Conservation (phyloP, 306 rosid species). For the Vigna unguiculata region DNA sequence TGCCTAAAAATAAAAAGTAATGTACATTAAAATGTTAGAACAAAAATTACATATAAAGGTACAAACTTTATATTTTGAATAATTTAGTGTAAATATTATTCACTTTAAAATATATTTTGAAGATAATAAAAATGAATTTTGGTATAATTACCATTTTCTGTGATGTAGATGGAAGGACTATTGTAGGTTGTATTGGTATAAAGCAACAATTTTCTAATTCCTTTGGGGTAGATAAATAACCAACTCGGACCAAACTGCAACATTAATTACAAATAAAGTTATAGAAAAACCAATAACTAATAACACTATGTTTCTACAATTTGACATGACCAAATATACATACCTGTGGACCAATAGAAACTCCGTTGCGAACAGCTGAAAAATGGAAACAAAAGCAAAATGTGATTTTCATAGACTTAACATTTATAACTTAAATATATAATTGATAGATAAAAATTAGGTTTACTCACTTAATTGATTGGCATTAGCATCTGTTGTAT, state of each 20-base stretch:
- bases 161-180: constrained; percentile 61
- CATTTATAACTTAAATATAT: neutral
- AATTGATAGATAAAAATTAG: neutral
- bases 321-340: neutral
- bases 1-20: constrained; percentile 42
- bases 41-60: neutral
- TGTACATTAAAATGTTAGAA: neutral
- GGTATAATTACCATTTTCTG: constrained; percentile 61
- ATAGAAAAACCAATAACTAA: neutral
- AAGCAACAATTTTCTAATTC: constrained; percentile 48
- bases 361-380: constrained; percentile 50
- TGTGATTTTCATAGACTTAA: neutral
- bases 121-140: neutral
- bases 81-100: too few species aligned
- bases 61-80: too few species aligned
- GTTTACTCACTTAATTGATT: constrained; percentile 40
- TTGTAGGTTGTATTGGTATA: constrained; percentile 37
- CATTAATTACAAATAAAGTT: neutral
- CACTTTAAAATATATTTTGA: too few species aligned
- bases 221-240: constrained; percentile 57
- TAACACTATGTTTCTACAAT: neutral
- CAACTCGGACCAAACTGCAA: constrained; percentile 61
- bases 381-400: neutral
- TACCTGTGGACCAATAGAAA: constrained; percentile 59
- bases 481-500: constrained; percentile 46